These are phyloP conservation scores for Pharus latifolius DNA, from an alignment of 176 grass and related monocot genomes.

Conservation along the genomic window DNA sequence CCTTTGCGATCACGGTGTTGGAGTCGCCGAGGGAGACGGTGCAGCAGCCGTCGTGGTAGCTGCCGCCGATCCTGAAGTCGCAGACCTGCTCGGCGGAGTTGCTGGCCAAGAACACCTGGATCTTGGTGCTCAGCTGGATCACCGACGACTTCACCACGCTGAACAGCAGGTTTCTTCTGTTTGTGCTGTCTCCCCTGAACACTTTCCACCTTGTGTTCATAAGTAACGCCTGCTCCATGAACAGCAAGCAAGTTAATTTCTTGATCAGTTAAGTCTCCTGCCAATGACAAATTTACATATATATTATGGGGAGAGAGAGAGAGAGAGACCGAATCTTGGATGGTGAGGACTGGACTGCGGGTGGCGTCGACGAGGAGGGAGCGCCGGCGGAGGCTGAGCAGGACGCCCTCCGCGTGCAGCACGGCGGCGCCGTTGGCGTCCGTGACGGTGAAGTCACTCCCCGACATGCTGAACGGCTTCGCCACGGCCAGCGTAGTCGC, in stretches of 20 bases:
- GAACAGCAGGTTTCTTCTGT: constrained; percentile 37
- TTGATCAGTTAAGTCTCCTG: too few relatives aligned
- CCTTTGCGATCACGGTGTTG: constrained; percentile 32
- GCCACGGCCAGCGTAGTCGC: not conserved
- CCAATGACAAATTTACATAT: too few relatives aligned
- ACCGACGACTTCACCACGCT: constrained; percentile 42
- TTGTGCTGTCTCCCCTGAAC: constrained; percentile 46
- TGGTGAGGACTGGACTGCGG: constrained; percentile 19
- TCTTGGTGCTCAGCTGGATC: constrained; percentile 39
- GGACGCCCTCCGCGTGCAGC: constrained; percentile 15
- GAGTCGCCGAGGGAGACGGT: constrained; percentile 40
- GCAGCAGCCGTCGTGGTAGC: constrained; percentile 45
- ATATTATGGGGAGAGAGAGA: not conserved
- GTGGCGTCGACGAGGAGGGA: constrained; percentile 25
- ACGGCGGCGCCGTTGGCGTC: constrained; percentile 18
- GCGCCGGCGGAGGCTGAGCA: constrained; percentile 21
- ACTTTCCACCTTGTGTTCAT: constrained; percentile 46
- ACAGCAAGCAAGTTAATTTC: too few relatives aligned
- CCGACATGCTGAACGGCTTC: constrained; percentile 27
- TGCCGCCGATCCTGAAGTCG: constrained; percentile 59
- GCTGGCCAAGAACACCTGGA: constrained; percentile 50
- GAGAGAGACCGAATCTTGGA: constrained; percentile 22
- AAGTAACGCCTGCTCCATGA: constrained; percentile 11
- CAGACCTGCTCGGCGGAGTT: constrained; percentile 33
- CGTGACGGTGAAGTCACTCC: constrained; percentile 8